Conservation (phyloP, 257 asterid genomes). For the Marsdenia floribunda region DNA sequence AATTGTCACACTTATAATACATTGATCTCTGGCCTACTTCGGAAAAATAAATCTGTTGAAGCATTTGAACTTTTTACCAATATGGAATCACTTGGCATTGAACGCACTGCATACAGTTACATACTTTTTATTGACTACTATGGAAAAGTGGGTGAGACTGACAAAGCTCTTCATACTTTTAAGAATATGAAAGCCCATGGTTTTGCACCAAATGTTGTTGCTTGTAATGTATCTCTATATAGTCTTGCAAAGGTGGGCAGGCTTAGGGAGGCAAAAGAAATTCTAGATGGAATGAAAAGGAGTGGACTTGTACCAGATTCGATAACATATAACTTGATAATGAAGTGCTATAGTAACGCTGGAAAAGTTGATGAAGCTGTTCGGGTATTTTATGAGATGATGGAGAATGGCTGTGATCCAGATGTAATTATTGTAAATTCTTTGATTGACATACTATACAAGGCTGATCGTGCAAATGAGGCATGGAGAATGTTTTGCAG, state of each 20-base stretch:
- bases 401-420: constrained; percentile 54
- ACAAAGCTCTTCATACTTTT: constrained; percentile 74
- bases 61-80: constrained; percentile 55
- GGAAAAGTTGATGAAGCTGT: constrained; percentile 81
- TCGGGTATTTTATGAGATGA: constrained; percentile 65
- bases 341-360: constrained; percentile 72
- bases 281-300: constrained; percentile 60
- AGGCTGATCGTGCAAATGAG: constrained; percentile 65
- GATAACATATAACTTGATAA: constrained; percentile 86
- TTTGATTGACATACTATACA: constrained; percentile 80
- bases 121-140: constrained; percentile 78
- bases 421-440: constrained; percentile 79
- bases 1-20: constrained; percentile 88
- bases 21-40: constrained; percentile 75
- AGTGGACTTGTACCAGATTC: constrained; percentile 88
- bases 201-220: constrained; percentile 71
- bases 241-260: constrained; percentile 74
- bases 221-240: constrained; percentile 76
- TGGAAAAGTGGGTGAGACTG: constrained; percentile 78
- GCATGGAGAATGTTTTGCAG: constrained; percentile 74
- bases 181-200: constrained; percentile 86
- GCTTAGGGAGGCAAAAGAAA: constrained; percentile 69
- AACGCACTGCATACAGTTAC: constrained; percentile 61
- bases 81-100: constrained; percentile 58
- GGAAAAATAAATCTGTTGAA: constrained; percentile 51